Base-by-base conservation (phyloP, 1,139 yeast genomes). In the Magnusiomyces clavatus region DNA sequence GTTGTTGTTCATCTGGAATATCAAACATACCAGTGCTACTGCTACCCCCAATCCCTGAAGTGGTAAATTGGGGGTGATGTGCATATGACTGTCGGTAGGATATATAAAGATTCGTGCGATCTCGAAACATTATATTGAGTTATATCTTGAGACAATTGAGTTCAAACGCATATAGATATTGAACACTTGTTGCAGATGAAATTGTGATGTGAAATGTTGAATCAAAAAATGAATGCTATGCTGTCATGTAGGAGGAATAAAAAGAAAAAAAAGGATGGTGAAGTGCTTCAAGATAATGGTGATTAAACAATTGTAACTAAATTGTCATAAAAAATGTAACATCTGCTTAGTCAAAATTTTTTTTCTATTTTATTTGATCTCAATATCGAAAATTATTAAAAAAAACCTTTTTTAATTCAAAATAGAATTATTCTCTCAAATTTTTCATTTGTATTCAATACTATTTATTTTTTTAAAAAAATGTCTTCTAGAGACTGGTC, bases 1-100 rank as follows among this genome's bases (percentile, higher is more conserved):
- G 82, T 58, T 71, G 76, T 62, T 81, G 85, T 58, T 82, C 86
- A 61, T 76, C 86, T 5, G 84, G 84, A 48, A 76, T 76, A 41
- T 67, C 67, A 29, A 46, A 51, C 31, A 24, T 24, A 12, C 29
- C 48, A 11, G 47, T 49, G 20, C 50, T 43, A 11, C 52, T 46
- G 34, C 35, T 41, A 6, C 49, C 48, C 14, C 31, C 31, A 24
- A 24, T 24, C 17, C 51, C 54, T 13, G 55, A 36, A 19, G 56
- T 43, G 6, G 57, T 47, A 5, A 56, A 49, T 49, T 57, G 58
- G 14, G 74, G 71, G 46, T 67, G 70, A 51, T 70, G 74, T n/a
- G 72, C 68, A 56, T 69, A 72, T 40, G 75, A 69, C 58, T 72
- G 75, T 42, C 77, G 63, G 55, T 64, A 73, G 49, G 77, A 72